phyloP scores from a whole-genome alignment of 345 rosid genomes.

The Physaria fendleri region DNA sequence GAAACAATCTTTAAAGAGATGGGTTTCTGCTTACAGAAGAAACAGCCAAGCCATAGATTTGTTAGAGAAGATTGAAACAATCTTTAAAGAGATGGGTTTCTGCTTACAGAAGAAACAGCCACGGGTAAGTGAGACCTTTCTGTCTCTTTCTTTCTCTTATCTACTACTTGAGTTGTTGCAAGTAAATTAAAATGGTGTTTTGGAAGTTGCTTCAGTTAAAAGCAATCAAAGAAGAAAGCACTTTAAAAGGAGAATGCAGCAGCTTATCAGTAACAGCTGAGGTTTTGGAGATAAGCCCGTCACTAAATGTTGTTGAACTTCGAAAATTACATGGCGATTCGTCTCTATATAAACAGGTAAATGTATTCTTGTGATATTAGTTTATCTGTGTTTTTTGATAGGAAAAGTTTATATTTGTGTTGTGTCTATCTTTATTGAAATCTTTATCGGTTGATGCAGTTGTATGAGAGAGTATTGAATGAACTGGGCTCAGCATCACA shows the following conservation, averaged over 20 bases:
- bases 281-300: slow-evolving; percentile 74
- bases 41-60: slow-evolving; percentile 58
- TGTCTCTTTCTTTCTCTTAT: not conserved
- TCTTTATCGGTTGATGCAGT: slow-evolving; percentile 38
- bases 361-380: not conserved
- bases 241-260: slow-evolving; percentile 18
- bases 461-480: slow-evolving; percentile 51
- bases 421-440: not conserved
- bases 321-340: slow-evolving; percentile 70
- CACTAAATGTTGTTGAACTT: slow-evolving; percentile 62
- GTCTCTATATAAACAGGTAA: slow-evolving; percentile 69
- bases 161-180: not conserved
- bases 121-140: slow-evolving; percentile 52
- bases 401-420: no score
- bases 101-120: slow-evolving; percentile 67
- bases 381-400: no score
- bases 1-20: slow-evolving; percentile 50
- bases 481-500: slow-evolving; percentile 42
- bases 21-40: slow-evolving; percentile 78
- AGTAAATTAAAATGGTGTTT: not conserved
- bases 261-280: slow-evolving; percentile 64
- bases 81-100: slow-evolving; percentile 68
- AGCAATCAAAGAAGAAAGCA: slow-evolving; percentile 49
- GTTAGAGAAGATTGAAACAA: slow-evolving; percentile 54
- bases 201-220: slow-evolving; percentile 43